These are phyloP conservation scores for Xylariaceae sp. DNA, from an alignment of 2,329 filamentous ascomycete species.

Conservation along the genomic window DNA sequence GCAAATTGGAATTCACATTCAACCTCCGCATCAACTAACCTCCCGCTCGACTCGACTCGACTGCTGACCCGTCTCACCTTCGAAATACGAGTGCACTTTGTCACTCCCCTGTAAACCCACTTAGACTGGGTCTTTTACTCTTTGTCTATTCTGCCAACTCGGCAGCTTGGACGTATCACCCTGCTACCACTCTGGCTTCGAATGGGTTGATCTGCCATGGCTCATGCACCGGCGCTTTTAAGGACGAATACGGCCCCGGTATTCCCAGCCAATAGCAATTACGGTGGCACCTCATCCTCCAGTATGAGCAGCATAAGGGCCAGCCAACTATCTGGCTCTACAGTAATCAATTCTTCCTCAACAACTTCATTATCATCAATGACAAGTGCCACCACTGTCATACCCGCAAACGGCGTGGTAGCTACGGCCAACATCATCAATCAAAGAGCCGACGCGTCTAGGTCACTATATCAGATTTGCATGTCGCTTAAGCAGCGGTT, in stretches of 20 bases:
- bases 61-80: slow-evolving; percentile 7
- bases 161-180: background rate
- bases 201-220: slow-evolving; percentile 55
- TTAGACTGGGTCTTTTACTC: background rate
- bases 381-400: slow-evolving; percentile 50
- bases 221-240: slow-evolving; percentile 62
- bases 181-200: slow-evolving; percentile 22
- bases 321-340: slow-evolving; percentile 69
- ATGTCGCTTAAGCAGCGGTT: slow-evolving; percentile 83
- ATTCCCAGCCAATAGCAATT: slow-evolving; percentile 57
- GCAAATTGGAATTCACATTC: slow-evolving; percentile 1
- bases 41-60: slow-evolving; percentile 2
- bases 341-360: slow-evolving; percentile 56
- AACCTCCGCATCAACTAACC: background rate
- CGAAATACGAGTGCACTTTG: slow-evolving; percentile 5
- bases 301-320: slow-evolving; percentile 62
- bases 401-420: slow-evolving; percentile 64
- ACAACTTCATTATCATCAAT: slow-evolving; percentile 60
- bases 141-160: background rate
- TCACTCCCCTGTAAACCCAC: background rate
- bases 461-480: slow-evolving; percentile 95
- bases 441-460: slow-evolving; percentile 88
- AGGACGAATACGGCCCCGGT: slow-evolving; percentile 65
- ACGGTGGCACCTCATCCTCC: slow-evolving; percentile 52
- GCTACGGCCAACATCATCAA: slow-evolving; percentile 96